Evolutionary conservation across 1,284 basidiomycete genomes (phyloP), one percentile per base, ranked within the genome.

Genomic region (Sporisorium reilianum): DNA sequence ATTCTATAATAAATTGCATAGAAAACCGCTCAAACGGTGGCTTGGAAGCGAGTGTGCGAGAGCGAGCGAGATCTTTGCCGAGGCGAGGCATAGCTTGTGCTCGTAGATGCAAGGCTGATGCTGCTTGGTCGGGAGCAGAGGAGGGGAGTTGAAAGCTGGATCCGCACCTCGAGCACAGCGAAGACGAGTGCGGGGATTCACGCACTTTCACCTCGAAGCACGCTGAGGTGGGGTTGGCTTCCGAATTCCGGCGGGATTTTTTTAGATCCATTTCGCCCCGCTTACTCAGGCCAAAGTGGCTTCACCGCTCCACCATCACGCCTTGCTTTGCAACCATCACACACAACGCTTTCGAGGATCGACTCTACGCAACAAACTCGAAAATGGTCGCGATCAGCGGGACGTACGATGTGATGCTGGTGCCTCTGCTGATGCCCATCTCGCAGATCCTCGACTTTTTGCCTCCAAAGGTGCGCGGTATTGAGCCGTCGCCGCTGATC

Each of bases 361-460:
- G 12, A 55, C 36, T 16, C 8, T 41, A 5, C 44, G 4, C 5
- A 34, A 26, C n/a, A 52, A 22, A 10, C 52, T 18, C 6, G 7
- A 22, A 73, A 48, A 74, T 74, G 72, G 67, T 75, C 5, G 66
- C 62, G 8, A 76, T 76, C 53, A 68, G 55, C 45, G 74, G 74
- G 36, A 72, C 69, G 12, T 76, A 76, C 59, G 74, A 76, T 62
- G 62, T 72, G 44, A 59, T 76, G 65, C 59, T 76, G 51, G 62
- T 76, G 16, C 69, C 69, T 2, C 41, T 66, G 40, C 52, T 72
- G 22, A 62, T 76, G 59, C 74, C 74, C 7, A 55, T 68, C 11
- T 22, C 68, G 23, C 52, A 68, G 59, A 55, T 76, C 41, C 62
- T 69, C 59, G 64, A 76, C 48, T 63, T 71, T 3, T 55, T 76